These are phyloP conservation scores for Colletotrichum tamarilloi DNA, from an alignment of 2,329 filamentous ascomycete genomes.

Conservation along the genomic window DNA sequence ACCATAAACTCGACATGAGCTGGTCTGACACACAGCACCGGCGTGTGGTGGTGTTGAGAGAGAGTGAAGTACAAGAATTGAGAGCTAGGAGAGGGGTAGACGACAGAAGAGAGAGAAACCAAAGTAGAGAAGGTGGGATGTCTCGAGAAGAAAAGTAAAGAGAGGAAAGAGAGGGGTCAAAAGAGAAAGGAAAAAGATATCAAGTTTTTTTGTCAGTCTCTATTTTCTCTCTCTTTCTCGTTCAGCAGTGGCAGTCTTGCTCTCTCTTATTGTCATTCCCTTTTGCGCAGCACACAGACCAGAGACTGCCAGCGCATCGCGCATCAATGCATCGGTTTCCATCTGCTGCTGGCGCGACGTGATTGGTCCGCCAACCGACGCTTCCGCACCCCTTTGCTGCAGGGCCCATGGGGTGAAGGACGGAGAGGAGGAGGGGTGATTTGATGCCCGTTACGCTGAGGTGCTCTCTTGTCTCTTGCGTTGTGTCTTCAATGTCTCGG, in stretches of 20 bases:
- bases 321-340: conserved; percentile 33
- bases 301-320: conserved; percentile 41
- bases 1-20: not conserved
- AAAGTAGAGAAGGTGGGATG: not conserved
- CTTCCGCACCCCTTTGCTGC: conserved; percentile 15
- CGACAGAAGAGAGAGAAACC: not conserved
- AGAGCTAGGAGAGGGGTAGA: not conserved
- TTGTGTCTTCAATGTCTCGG: conserved; percentile 2
- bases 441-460: not conserved
- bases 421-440: not conserved
- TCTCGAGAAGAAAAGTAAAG: not conserved
- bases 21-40: not conserved
- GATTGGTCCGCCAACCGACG: conserved; percentile 31
- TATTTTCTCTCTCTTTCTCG: not conserved
- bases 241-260: not conserved
- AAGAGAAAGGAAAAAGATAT: not conserved
- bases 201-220: conserved; percentile 4
- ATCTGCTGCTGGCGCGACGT: conserved; percentile 12
- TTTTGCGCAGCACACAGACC: conserved; percentile 51
- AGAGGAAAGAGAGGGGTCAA: not conserved
- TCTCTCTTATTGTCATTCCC: conserved; percentile 28
- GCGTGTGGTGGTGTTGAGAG: not conserved
- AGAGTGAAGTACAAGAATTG: not conserved
- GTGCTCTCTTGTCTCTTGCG: not conserved
- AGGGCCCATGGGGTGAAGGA: conserved; percentile 4